Evolutionary conservation across 2,329 filamentous ascomycete species (phyloP).

Genomic region (Fonsecaea pedrosoi): DNA sequence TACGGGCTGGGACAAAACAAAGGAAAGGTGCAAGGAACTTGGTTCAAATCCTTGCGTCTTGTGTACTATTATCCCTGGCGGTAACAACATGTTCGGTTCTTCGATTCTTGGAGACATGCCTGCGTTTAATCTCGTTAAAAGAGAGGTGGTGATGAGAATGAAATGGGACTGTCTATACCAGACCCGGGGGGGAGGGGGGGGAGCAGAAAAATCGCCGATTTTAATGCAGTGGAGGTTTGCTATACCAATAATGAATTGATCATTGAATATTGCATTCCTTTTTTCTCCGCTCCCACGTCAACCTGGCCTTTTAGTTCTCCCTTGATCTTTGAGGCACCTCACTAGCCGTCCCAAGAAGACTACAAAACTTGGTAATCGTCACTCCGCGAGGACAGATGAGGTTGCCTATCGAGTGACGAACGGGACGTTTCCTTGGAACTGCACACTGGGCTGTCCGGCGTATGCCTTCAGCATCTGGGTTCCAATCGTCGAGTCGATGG

Average conservation of each 20-base stretch:
- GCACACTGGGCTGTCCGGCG: too few relatives aligned
- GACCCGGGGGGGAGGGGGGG: neutral
- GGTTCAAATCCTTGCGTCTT: neutral
- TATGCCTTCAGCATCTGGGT: too few relatives aligned
- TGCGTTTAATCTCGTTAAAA: neutral
- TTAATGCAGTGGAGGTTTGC: neutral
- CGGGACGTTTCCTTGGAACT: too few relatives aligned
- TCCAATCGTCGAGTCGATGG: too few relatives aligned
- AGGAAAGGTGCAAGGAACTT: neutral
- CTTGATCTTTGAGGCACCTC: neutral
- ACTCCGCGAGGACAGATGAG: too few relatives aligned
- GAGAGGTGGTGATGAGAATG: neutral
- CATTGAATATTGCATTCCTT: neutral
- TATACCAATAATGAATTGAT: slow-evolving; percentile 3
- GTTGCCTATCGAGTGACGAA: too few relatives aligned
- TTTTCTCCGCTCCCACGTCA: neutral
- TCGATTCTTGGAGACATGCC: slow-evolving; percentile 2
- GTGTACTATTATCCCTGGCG: neutral
- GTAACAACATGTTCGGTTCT: neutral
- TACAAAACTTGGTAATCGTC: neutral
- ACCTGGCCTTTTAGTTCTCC: neutral
- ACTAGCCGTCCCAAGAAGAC: neutral
- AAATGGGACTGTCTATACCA: slow-evolving; percentile 5
- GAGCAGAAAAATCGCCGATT: neutral
- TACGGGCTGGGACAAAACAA: neutral